phyloP scores from a whole-genome alignment of 192 early-diverging fungal species.

The Umbelopsis sp. region DNA sequence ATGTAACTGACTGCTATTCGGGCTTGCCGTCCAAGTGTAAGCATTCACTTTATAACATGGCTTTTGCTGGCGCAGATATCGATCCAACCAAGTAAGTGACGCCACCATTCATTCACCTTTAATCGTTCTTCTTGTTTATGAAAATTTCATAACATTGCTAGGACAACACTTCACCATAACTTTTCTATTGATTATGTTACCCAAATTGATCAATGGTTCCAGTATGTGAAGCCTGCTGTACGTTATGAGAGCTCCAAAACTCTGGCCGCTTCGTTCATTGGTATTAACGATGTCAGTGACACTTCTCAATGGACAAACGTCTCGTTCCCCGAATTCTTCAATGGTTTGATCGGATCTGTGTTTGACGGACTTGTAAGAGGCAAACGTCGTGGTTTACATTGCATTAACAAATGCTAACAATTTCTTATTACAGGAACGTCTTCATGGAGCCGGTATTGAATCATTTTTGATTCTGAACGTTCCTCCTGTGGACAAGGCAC shows the following conservation, averaged over 20 bases:
- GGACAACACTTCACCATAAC: constrained; percentile 1
- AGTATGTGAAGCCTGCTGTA: not conserved
- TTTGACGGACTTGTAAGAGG: constrained; percentile 8
- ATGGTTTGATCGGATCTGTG: constrained; percentile 1
- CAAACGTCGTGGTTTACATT: not conserved
- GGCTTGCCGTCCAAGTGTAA: constrained; percentile 8
- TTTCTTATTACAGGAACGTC: not conserved
- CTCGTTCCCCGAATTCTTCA: not conserved
- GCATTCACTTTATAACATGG: constrained; percentile 16
- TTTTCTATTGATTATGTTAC: constrained; percentile 15
- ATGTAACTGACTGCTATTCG: constrained; percentile 2
- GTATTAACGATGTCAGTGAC: constrained; percentile 13
- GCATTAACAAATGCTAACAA: not conserved
- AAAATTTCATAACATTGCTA: not conserved
- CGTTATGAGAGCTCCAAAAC: constrained; percentile 1
- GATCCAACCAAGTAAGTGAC: not conserved
- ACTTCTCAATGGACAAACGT: constrained; percentile 4
- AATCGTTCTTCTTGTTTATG: too few relatives aligned
- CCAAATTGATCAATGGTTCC: constrained; percentile 12
- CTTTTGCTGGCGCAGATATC: constrained; percentile 7
- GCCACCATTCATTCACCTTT: not conserved
- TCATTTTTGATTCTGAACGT: constrained; percentile 10
- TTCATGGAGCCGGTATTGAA: not conserved
- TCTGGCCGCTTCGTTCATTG: constrained; percentile 10
- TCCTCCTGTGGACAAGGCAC: constrained; percentile 1